phyloP scores from a whole-genome alignment of 768 basidiomycete species.

The Boletus patriciae region DNA sequence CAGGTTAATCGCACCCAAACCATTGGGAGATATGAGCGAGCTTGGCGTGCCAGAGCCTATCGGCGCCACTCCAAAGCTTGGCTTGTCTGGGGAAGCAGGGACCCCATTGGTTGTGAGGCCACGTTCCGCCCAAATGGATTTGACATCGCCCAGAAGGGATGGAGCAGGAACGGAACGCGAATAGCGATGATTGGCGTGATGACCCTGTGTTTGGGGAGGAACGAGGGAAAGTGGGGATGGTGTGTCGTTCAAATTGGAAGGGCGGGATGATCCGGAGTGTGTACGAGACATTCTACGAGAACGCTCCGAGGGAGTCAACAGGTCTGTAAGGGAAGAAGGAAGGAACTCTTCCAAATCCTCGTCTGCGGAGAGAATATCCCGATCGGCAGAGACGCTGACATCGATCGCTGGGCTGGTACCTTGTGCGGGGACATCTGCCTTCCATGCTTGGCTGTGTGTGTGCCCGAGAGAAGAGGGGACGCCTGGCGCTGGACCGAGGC shows the following conservation, averaged over 20 bases:
- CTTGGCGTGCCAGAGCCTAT: slow-evolving; percentile 47
- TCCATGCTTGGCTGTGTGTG: slow-evolving; percentile 27
- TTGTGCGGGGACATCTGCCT: slow-evolving; percentile 26
- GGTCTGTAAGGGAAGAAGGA: slow-evolving; percentile 83
- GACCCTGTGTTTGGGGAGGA: slow-evolving; percentile 18
- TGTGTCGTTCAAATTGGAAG: slow-evolving; percentile 20
- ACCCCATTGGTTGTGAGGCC: slow-evolving; percentile 32
- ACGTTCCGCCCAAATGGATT: slow-evolving; percentile 78
- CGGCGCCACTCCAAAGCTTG: slow-evolving; percentile 21
- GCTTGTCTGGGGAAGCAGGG: slow-evolving; percentile 40
- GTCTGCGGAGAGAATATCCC: slow-evolving; percentile 44
- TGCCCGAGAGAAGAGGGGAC: slow-evolving; percentile 64
- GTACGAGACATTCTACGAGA: slow-evolving; percentile 79
- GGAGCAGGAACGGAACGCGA: slow-evolving; percentile 82
- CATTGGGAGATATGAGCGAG: slow-evolving; percentile 50
- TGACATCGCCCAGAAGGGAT: slow-evolving; percentile 70
- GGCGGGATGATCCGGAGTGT: slow-evolving; percentile 44
- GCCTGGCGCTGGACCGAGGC: slow-evolving; percentile 37
- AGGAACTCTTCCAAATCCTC: slow-evolving; percentile 88
- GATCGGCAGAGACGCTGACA: slow-evolving; percentile 38
- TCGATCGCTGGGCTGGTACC: slow-evolving; percentile 14
- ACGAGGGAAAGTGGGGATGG: slow-evolving; percentile 21
- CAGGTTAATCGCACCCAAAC: slow-evolving; percentile 30
- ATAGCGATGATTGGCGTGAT: slow-evolving; percentile 57
- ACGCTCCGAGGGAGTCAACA: slow-evolving; percentile 86